Evolutionary conservation across 2,329 filamentous ascomycete genomes (phyloP), one percentile per base, ranked within the genome.

Genomic region (Fusarium mangiferae): DNA sequence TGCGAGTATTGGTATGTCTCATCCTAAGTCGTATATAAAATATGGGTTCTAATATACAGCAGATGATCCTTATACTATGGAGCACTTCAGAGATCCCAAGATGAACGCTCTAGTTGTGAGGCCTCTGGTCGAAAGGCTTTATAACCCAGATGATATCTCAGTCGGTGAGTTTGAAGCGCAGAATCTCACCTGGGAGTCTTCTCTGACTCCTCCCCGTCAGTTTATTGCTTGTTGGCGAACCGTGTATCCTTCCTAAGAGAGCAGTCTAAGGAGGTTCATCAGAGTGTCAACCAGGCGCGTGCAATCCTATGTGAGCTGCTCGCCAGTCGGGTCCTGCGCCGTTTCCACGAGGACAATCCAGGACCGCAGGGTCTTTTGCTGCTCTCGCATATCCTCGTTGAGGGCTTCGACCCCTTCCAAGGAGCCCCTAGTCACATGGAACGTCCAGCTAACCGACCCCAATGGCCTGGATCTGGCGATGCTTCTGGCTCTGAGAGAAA

Each of bases 141-240:
- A 92, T 78, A 87, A 90, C 63, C 85, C 88, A 45, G 85, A 90
- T 30, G 91, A 93, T 81, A 87, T 91, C 39, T 92, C 90, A 3
- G 85, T 91, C 60, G 85, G 88, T 90, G 81, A 64, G 84, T 67
- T 56, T n/a, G n/a, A 39, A 39, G 22, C 24, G 22, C 13, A 44
- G 24, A 58, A 49, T 22, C 35, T 60, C 35, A 14, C 49, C n/a
- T 35, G 24, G 4, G 41, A 38, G 26, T 26, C 26, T 59, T 52
- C 15, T 33, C 61, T 72, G 26, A 72, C 54, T 38, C 30, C 24
- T 20, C n/a, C 26, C 36, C 28, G 17, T 36, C 72, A 90, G 90
- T 93, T 1, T 94, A 93, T 78, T 93, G 91, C 79, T 84, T 94
- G 28, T 85, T 94, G 33, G 91, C 92, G 65, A 94, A 94, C 75